Percentiles rank a stretch among this genome's conserved stretches.
These are phyloP conservation scores for Diaporthe nobilis DNA, from an alignment of 2,329 filamentous ascomycete genomes.

Conservation along the genomic window DNA sequence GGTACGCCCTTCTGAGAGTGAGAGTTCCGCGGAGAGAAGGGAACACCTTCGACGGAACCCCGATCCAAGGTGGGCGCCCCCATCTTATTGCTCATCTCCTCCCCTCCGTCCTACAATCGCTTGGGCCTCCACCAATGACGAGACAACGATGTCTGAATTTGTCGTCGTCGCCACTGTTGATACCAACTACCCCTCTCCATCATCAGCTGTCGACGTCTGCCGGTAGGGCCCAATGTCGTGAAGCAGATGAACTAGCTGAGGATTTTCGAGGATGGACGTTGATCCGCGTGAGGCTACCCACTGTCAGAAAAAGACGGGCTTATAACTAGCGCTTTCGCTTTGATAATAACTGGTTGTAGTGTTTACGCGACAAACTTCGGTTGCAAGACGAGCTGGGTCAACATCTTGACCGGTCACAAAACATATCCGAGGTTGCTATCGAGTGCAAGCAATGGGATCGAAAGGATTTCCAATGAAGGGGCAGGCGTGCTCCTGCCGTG, in stretches of 20 bases:
- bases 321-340: not conserved
- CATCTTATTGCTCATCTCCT: not conserved
- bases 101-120: not conserved
- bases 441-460: not conserved
- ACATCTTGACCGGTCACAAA: not conserved
- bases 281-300: not conserved
- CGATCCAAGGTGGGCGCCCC: not conserved
- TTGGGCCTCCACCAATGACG: not conserved
- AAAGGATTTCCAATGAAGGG: not conserved
- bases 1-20: not conserved
- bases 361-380: not conserved
- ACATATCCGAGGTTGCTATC: not conserved
- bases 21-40: not conserved
- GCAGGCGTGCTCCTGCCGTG: too few species aligned
- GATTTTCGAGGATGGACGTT: not conserved
- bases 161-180: not conserved
- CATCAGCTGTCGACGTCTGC: not conserved
- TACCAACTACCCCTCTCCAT: not conserved
- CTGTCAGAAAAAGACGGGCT: not conserved
- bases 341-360: not conserved
- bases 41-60: not conserved
- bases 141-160: not conserved
- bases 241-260: not conserved
- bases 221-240: not conserved
- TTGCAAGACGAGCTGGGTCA: not conserved